These are phyloP conservation scores for Pseudopediastrum boryanum DNA, from an alignment of 139 green algal genomes.

Conservation along the genomic window DNA sequence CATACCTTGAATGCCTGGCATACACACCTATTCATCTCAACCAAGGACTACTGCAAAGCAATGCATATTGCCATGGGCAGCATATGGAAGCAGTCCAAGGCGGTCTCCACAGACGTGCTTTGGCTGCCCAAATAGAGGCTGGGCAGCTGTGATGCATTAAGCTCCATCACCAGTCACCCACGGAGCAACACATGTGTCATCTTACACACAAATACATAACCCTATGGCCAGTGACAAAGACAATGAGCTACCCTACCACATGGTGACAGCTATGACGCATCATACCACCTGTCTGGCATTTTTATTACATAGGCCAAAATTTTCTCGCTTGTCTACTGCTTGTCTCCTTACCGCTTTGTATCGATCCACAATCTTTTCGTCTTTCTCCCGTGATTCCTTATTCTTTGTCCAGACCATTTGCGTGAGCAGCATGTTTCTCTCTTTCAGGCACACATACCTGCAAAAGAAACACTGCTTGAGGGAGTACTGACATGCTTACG, in stretches of 20 bases:
- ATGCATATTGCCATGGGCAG: too few species aligned
- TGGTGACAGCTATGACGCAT: not conserved
- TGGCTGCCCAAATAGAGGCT: too few species aligned
- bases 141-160: too few species aligned
- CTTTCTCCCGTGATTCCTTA: not conserved
- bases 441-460: constrained; percentile 78
- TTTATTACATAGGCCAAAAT: not conserved
- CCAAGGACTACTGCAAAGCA: too few species aligned
- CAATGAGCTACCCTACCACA: not conserved
- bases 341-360: not conserved
- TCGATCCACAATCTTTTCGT: not conserved
- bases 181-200: not conserved
- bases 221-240: too few species aligned
- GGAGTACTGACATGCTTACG: too few species aligned
- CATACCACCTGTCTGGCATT: not conserved
- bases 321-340: not conserved
- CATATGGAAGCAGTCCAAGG: too few species aligned
- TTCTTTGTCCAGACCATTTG: constrained; percentile 51
- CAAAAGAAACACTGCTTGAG: not conserved
- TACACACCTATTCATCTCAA: too few species aligned
- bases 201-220: too few species aligned
- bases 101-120: too few species aligned
- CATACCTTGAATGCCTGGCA: too few species aligned
- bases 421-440: constrained; percentile 72
- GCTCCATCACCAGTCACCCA: not conserved